phyloP scores from a whole-genome alignment of 2,329 filamentous ascomycete genomes.

The Stromatinia cepivora region DNA sequence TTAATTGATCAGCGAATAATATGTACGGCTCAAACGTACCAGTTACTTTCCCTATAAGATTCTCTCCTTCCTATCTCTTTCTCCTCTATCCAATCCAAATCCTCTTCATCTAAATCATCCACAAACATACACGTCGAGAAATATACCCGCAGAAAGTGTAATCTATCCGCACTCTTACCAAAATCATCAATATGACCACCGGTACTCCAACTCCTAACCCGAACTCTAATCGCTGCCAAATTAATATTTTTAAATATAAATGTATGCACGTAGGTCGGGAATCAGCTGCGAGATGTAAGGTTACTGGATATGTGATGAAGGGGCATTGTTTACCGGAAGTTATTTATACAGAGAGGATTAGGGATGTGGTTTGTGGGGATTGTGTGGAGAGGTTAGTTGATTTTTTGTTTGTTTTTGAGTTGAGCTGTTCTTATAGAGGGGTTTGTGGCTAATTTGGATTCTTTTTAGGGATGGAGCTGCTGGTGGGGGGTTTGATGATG shows the following conservation, averaged over 20 bases:
- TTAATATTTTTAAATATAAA: not conserved
- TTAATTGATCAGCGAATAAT: not conserved
- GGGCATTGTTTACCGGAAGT: not conserved
- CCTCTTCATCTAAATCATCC: not conserved
- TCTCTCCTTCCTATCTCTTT: not conserved
- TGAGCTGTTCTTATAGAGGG: no score
- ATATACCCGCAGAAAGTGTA: not conserved
- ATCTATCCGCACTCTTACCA: not conserved
- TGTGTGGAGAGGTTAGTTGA: not conserved
- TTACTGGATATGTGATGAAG: not conserved
- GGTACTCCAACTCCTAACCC: not conserved
- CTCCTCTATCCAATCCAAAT: not conserved
- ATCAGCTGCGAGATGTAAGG: not conserved
- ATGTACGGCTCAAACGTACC: not conserved
- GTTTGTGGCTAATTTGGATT: no score
- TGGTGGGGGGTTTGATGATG: no score
- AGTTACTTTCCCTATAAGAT: not conserved
- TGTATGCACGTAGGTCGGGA: not conserved
- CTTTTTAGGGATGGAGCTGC: no score
- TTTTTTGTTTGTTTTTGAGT: not conserved
- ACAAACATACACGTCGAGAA: not conserved
- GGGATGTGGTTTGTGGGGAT: not conserved
- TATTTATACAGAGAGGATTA: not conserved
- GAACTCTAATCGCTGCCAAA: not conserved
- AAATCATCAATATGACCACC: not conserved